These are phyloP conservation scores for Boletus sp. DNA, from an alignment of 768 basidiomycete species.

Conservation along the genomic window DNA sequence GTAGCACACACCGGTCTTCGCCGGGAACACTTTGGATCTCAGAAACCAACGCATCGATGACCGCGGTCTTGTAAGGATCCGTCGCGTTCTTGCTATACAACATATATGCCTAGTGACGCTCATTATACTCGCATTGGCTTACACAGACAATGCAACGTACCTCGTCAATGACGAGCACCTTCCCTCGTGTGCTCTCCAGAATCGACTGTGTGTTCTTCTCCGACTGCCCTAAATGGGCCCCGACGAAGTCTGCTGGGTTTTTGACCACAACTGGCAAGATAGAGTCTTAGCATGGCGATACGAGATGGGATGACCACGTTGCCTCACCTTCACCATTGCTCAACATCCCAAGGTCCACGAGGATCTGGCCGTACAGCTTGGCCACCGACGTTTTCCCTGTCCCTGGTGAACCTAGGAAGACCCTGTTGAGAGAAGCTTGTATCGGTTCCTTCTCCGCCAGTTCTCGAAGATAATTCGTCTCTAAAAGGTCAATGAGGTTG, in stretches of 20 bases:
- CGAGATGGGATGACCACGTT: too few relatives aligned
- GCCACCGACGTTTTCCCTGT: conserved; percentile 76
- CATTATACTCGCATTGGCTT: neutral
- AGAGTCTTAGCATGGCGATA: neutral
- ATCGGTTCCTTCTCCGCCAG: conserved; percentile 53
- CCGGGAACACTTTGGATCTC: conserved; percentile 70
- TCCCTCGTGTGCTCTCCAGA: conserved; percentile 55
- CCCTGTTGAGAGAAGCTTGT: conserved; percentile 57
- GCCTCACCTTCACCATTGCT: conserved; percentile 68
- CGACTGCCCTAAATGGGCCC: conserved; percentile 54
- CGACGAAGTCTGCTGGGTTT: conserved; percentile 70
- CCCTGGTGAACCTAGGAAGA: conserved; percentile 68
- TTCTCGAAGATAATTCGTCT: conserved; percentile 61
- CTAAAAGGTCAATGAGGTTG: conserved; percentile 46
- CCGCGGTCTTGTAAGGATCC: conserved; percentile 63
- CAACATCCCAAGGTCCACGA: conserved; percentile 61
- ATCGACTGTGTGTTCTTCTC: conserved; percentile 67
- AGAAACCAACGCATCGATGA: conserved; percentile 73
- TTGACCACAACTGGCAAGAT: conserved; percentile 53
- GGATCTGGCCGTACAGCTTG: conserved; percentile 61
- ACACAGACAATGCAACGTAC: conserved; percentile 26
- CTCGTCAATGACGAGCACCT: conserved; percentile 74
- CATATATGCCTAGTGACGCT: conserved; percentile 60
- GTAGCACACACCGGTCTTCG: conserved; percentile 66
- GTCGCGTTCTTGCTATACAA: conserved; percentile 44